Evolutionary conservation across 306 rosid genomes (phyloP).

Genomic region (Sesbania bispinosa): DNA sequence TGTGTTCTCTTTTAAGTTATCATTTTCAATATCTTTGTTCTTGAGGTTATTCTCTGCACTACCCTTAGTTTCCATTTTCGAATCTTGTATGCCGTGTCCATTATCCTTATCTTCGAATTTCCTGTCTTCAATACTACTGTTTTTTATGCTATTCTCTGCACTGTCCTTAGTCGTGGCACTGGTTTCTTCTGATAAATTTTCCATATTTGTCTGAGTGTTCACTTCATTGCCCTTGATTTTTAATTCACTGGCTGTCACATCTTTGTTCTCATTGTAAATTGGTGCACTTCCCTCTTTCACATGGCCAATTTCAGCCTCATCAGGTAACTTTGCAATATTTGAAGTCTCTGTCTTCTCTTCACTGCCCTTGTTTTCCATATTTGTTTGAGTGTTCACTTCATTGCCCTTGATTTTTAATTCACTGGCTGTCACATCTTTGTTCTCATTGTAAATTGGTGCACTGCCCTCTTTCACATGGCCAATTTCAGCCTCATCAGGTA

Average conservation of each 20-base stretch:
- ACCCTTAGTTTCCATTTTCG: background rate
- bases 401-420: too few species aligned
- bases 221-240: conserved; percentile 2
- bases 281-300: too few species aligned
- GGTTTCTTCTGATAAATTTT: background rate
- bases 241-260: background rate
- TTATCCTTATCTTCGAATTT: background rate
- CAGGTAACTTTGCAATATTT: too few species aligned
- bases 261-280: background rate
- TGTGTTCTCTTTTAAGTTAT: background rate
- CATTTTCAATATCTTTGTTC: conserved; percentile 21
- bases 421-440: too few species aligned
- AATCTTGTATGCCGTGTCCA: background rate
- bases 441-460: too few species aligned
- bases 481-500: too few species aligned
- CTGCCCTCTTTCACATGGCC: too few species aligned
- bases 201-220: background rate
- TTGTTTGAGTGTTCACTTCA: too few species aligned
- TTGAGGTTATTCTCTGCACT: background rate
- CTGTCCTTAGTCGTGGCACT: background rate
- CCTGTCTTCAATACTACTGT: background rate
- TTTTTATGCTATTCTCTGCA: background rate
- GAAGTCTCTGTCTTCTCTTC: too few species aligned
- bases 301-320: too few species aligned
- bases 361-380: too few species aligned